phyloP scores from a whole-genome alignment of 176 grass and related monocot species.

The Eragrostis curvula region DNA sequence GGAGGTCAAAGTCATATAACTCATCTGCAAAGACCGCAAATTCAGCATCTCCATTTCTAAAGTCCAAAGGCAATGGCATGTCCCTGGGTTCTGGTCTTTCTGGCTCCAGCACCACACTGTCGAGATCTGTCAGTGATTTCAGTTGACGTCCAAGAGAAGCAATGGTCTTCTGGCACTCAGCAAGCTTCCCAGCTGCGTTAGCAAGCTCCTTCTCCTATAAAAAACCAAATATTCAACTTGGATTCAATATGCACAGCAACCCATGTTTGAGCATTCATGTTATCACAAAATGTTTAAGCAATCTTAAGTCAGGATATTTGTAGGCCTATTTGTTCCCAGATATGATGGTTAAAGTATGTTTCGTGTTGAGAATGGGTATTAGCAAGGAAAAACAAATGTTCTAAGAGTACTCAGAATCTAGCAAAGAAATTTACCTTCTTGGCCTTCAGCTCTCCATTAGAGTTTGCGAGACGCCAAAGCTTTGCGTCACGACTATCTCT shows the following conservation, averaged over 20 bases:
- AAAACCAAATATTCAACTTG: slow-evolving; percentile 32
- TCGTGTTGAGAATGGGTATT: background rate
- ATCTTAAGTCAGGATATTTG: background rate
- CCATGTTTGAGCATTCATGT: background rate
- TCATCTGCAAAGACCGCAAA: slow-evolving; percentile 25
- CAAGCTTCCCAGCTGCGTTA: slow-evolving; percentile 82
- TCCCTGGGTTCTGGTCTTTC: slow-evolving; percentile 45
- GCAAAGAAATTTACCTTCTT: slow-evolving; percentile 68
- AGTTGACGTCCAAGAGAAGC: slow-evolving; percentile 76
- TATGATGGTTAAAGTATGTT: slow-evolving; percentile 8
- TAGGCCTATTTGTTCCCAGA: background rate
- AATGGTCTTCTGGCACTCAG: slow-evolving; percentile 96
- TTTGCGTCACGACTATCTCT: slow-evolving; percentile 55
- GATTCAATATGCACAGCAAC: background rate
- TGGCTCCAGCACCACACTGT: slow-evolving; percentile 57
- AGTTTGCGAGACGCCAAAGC: slow-evolving; percentile 52
- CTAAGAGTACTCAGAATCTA: background rate
- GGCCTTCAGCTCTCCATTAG: slow-evolving; percentile 72
- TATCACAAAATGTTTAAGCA: background rate
- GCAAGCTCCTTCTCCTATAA: slow-evolving; percentile 88
- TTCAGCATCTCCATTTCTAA: slow-evolving; percentile 42
- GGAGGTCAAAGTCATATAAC: slow-evolving; percentile 45
- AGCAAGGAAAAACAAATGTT: slow-evolving; percentile 12
- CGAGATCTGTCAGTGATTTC: slow-evolving; percentile 78
- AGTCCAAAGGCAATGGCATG: slow-evolving; percentile 34